phyloP scores from a whole-genome alignment of 768 basidiomycete species.

The Boletus huronensis region DNA sequence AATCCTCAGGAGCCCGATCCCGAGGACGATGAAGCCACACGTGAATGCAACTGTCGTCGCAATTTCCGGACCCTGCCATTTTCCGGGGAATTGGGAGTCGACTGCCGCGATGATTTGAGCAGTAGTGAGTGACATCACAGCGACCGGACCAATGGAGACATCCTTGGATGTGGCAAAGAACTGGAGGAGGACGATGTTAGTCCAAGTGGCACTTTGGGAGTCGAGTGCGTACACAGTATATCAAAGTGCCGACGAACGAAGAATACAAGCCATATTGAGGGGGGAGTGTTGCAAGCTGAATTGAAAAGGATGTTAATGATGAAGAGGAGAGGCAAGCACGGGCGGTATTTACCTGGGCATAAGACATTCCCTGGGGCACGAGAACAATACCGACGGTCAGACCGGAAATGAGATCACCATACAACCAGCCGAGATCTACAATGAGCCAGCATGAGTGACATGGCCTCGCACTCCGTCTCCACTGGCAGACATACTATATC shows the following conservation, averaged over 20 bases:
- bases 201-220: neutral
- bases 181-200: constrained; percentile 34
- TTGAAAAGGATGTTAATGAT: neutral
- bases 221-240: constrained; percentile 65
- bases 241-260: constrained; percentile 81
- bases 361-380: constrained; percentile 93
- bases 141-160: constrained; percentile 98
- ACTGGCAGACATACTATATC: constrained; percentile 88
- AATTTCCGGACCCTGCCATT: constrained; percentile 69
- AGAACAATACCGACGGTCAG: constrained; percentile 94
- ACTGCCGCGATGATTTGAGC: constrained; percentile 77
- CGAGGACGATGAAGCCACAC: constrained; percentile 88
- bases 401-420: constrained; percentile 86
- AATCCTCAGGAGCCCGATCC: constrained; percentile 81
- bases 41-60: constrained; percentile 83
- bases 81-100: constrained; percentile 46
- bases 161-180: constrained; percentile 98
- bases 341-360: constrained; percentile 54
- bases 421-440: constrained; percentile 72
- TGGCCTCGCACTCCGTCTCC: too few relatives aligned
- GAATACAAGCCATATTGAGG: constrained; percentile 92
- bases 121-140: constrained; percentile 92
- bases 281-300: constrained; percentile 77
- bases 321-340: neutral
- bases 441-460: neutral